Base-by-base conservation (phyloP, 208 protist genomes). In the Leishmania lainsoni region DNA sequence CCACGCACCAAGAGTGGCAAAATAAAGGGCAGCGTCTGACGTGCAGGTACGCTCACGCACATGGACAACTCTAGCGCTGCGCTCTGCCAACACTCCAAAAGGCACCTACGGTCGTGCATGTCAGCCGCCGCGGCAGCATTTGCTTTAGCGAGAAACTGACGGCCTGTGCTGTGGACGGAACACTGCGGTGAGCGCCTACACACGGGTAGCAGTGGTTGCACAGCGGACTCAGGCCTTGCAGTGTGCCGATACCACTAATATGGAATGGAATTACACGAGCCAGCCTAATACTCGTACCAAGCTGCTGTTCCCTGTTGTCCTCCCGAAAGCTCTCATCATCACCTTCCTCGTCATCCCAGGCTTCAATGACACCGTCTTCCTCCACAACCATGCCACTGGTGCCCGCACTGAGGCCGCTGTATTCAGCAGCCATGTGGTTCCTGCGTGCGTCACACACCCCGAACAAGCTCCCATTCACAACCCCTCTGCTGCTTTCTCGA, bases 1-100 rank as follows among this genome's bases (percentile, higher is more conserved):
- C 93, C 93, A 97, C 52, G 85, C 80, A 8, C 86, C 80, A 1
- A 86, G 59, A 0, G 86, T 56, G 20, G 81, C 80, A 48, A 88
- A 81, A 17, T 81, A 81, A 35, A 94, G 76, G 5, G 79, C 83
- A 9, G 78, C 73, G 2, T 73, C 45, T 0, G 85, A 92, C 49
- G 73, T 80, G 83, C 88, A 91, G 49, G 49, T 78, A 94, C 73
- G 35, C 81, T 82, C 4, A 86, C 81, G 63, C 87, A 93, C 16
- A 91, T 54, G 17, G 84, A 88, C 63, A 93, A 65, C 76, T 93
- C 90, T 10, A 81, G 74, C 17, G 56, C 75, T 39, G 59, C 51
- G 49, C 69, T 54, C 26, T 82, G 84, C 75, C 76, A 73, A 81
- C 88, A 91, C 76, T 87, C 80, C 45, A 65, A 65, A 48, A 87